Conservation (phyloP, 352 stramenopile genomes). For the Peronospora farinosa region DNA sequence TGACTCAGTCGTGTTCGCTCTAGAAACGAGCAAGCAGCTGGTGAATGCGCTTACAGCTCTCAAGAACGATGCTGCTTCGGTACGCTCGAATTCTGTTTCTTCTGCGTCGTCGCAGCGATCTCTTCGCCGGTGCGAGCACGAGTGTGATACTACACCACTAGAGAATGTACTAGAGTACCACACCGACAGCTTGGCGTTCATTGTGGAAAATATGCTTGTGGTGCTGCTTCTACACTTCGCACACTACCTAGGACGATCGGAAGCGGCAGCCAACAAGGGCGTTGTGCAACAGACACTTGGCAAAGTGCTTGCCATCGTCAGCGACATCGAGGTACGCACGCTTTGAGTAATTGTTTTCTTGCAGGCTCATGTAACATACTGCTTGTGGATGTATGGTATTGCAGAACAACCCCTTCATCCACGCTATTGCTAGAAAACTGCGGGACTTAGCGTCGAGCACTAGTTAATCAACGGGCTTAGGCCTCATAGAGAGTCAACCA, state of each 20-base stretch:
- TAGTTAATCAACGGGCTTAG: constrained; percentile 13
- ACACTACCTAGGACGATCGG: constrained; percentile 46
- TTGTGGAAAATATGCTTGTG: constrained; percentile 74
- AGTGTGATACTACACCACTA: constrained; percentile 35
- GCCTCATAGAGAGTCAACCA: constrained; percentile 8
- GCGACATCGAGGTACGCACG: constrained; percentile 54
- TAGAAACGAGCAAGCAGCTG: constrained; percentile 47
- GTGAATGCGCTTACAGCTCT: constrained; percentile 24
- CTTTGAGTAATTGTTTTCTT: neutral
- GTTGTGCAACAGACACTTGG: constrained; percentile 50
- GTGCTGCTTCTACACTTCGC: constrained; percentile 63
- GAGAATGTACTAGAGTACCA: constrained; percentile 71
- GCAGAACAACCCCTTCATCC: constrained; percentile 62
- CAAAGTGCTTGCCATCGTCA: constrained; percentile 61
- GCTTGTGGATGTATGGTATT: constrained; percentile 3
- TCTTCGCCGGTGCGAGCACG: constrained; percentile 32
- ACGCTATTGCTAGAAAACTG: constrained; percentile 59
- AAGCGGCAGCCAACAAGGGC: constrained; percentile 17
- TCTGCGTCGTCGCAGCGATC: constrained; percentile 17
- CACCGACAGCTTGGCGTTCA: constrained; percentile 62
- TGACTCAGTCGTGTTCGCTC: constrained; percentile 36
- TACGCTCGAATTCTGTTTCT: constrained; percentile 14
- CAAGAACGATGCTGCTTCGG: constrained; percentile 17
- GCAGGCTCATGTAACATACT: constrained; percentile 5
- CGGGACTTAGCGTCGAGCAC: constrained; percentile 45